Base-by-base conservation (phyloP, 768 basidiomycete genomes). In the Coprinellus aureogranulatus region DNA sequence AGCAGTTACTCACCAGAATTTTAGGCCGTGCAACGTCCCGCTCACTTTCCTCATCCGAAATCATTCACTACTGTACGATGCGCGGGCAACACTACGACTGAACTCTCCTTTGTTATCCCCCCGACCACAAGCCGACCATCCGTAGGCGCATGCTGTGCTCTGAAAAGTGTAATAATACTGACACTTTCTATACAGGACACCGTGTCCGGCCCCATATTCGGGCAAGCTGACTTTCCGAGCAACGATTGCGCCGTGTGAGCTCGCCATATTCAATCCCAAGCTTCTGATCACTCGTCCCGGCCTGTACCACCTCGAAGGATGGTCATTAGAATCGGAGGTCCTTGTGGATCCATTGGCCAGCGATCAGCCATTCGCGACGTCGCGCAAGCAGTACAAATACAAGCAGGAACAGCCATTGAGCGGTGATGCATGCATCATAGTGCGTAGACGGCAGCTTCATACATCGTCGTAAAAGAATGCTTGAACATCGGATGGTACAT, bases 201-300 rank as follows among this genome's bases (percentile, higher is more conserved):
- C 78, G 14, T 66, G 83, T 42, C 75, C 80, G 22, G 80, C 88
- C 11, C 75, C 75, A 2, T 93, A 88, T 63, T 69, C 76, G 18
- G 92, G 92, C 37, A 78, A 81, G n/a, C 79, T 88, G 40, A 83
- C 84, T 4, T 85, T 85, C 66, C 81, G 84, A 27, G 87, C 87
- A 2, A 71, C 68, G 4, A 70, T 94, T 28, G 54, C 69, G 22
- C 85, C 91, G 11, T 73, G 76, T 4, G 72, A 81, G 57, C 70
- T 74, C 2, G 67, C 69, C 12, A 70, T 66, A 0, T 58, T 90
- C 20, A 70, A 72, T 22, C 77, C 83, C 1, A 81, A 74, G 49
- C 68, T 93, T 2, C 89, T 85, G 79, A 75, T 85, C 10, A 71
- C 78, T 12, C 79, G 80, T 41, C 84, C 90, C 28, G 90, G 90